Evolutionary conservation across 2,329 filamentous ascomycete genomes (phyloP), one percentile per base, ranked within the genome.

Genomic region (Fusarium scirpi): DNA sequence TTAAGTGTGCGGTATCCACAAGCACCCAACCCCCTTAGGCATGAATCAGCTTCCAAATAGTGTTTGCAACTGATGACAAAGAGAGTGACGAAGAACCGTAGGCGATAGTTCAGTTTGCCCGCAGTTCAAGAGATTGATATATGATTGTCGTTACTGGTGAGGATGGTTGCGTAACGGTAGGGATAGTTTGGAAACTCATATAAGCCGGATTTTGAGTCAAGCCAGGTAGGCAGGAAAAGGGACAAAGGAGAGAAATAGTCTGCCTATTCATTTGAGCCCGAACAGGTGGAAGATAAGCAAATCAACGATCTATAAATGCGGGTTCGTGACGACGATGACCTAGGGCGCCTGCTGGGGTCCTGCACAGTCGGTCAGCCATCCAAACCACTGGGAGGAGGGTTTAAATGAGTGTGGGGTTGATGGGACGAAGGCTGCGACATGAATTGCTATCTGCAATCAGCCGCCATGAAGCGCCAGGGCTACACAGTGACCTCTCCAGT

Each of bases 331-430:
- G 53, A 61, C 60, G 59, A 67, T 43, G 44, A 52, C 32, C 57
- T 70, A 68, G 65, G 71, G 70, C 58, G 58, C 29, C 62, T 64
- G 62, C 62, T 69, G 54, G 60, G 72, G 60, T 64, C 65, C 58
- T 62, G 66, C 58, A 48, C 58, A 63, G 67, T 66, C 62, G 59
- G 60, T 66, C 62, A 58, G 57, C 54, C 55, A 68, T 59, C 53
- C 58, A 70, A 47, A 71, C 66, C 69, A 55, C 71, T 70, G 68
- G 62, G 59, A 69, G 60, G 62, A 69, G 67, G 58, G 70, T 58
- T 73, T 69, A 72, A 70, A 70, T 60, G 59, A 70, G 69, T 76
- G 74, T 76, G 73, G 73, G 74, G 73, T 69, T 60, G 66, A 69
- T 67, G 65, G 67, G 72, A 76, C 48, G 68, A 74, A 72, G 66